Evolutionary conservation across 331 rosid genomes (phyloP).

Genomic region (Dryas integrifolia): DNA sequence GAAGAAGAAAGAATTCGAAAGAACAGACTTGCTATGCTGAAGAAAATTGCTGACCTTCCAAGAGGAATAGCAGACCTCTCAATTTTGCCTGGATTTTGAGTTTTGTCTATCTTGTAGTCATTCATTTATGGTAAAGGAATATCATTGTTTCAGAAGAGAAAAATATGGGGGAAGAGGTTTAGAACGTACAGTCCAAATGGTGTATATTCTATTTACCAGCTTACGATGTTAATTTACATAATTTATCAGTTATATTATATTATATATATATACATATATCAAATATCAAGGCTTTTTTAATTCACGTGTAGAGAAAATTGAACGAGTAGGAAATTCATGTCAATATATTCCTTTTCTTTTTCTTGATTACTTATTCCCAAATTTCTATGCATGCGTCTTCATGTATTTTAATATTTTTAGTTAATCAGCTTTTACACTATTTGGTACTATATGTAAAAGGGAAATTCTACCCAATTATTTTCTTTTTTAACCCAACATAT

Average conservation of each 20-base stretch:
- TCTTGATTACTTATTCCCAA: too few relatives aligned
- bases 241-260: not conserved
- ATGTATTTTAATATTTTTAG: too few relatives aligned
- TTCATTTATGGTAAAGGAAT: not conserved
- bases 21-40: conserved; percentile 76
- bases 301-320: not conserved
- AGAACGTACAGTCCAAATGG: not conserved
- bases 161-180: not conserved
- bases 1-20: conserved; percentile 71
- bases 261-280: not conserved
- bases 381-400: too few relatives aligned
- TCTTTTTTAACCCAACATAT: too few relatives aligned
- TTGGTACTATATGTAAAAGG: too few relatives aligned
- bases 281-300: not conserved
- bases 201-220: not conserved
- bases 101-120: not conserved
- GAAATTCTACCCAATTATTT: too few relatives aligned
- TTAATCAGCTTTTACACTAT: too few relatives aligned
- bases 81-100: conserved; percentile 75
- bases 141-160: not conserved
- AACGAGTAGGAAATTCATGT: not conserved
- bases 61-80: conserved; percentile 81
- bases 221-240: not conserved
- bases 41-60: conserved; percentile 80
- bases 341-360: too few relatives aligned